These are phyloP conservation scores for Phytophthora uliginosa DNA, from an alignment of 352 stramenopile genomes.

Conservation along the genomic window DNA sequence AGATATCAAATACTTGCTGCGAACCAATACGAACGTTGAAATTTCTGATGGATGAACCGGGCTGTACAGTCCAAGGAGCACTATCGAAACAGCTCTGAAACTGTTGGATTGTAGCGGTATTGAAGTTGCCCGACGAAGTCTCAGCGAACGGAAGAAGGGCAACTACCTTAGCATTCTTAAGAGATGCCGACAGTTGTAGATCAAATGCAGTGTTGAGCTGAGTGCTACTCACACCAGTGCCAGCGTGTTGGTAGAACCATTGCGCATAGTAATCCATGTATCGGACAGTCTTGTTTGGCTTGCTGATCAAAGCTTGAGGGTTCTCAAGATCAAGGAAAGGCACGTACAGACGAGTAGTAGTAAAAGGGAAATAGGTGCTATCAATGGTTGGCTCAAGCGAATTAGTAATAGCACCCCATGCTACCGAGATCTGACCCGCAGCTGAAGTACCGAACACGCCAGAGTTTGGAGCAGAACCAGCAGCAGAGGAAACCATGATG, in stretches of 20 bases:
- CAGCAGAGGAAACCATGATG: not conserved
- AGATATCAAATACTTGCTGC: not conserved
- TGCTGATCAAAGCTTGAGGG: not conserved
- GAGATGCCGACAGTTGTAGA: not conserved
- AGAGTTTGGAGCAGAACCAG: not conserved
- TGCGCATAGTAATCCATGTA: constrained; percentile 7
- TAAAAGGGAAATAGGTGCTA: constrained; percentile 6
- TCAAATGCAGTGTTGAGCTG: not conserved
- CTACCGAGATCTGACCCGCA: constrained; percentile 12
- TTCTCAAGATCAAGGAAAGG: not conserved
- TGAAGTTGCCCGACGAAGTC: not conserved
- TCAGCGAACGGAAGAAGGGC: constrained; percentile 7
- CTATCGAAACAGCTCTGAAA: constrained; percentile 7
- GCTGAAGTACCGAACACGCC: not conserved
- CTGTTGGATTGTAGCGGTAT: constrained; percentile 2
- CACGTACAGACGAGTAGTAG: not conserved
- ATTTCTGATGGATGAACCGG: not conserved
- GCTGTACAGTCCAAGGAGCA: constrained; percentile 8
- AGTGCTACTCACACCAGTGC: not conserved
- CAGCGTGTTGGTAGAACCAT: constrained; percentile 7
- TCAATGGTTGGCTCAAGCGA: constrained; percentile 3
- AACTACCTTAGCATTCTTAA: not conserved
- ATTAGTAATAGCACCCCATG: constrained; percentile 12
- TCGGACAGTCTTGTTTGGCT: not conserved
- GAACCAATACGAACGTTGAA: constrained; percentile 1